Conservation (phyloP, 2,329 filamentous ascomycete species). For the Tolypocladium guangdongense region DNA sequence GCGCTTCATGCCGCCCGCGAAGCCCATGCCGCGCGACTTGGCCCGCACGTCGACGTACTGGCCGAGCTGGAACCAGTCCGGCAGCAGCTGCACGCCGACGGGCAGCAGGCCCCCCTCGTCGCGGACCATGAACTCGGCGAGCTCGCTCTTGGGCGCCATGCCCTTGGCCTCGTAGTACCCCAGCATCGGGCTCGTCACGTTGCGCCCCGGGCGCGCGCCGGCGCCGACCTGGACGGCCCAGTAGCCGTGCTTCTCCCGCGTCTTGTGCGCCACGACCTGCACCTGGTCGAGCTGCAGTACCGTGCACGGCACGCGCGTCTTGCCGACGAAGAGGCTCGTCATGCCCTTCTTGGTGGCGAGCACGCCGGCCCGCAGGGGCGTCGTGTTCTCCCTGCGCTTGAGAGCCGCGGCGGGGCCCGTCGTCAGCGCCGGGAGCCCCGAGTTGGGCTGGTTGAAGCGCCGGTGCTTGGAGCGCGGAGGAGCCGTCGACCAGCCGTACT, state of each 20-base stretch:
- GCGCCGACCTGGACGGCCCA: conserved; percentile 85
- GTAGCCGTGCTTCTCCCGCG: conserved; percentile 71
- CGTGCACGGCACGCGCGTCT: conserved; percentile 73
- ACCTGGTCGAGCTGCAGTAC: conserved; percentile 89
- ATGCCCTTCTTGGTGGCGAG: conserved; percentile 91
- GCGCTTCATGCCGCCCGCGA: conserved; percentile 95
- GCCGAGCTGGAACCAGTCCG: conserved; percentile 85
- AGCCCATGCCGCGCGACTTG: conserved; percentile 78
- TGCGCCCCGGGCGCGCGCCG: conserved; percentile 61
- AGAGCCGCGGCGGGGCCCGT: conserved; percentile 51
- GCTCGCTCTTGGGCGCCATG: conserved; percentile 70
- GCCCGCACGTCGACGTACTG: conserved; percentile 82
- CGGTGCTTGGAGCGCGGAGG: conserved; percentile 39
- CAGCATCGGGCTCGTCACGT: conserved; percentile 70
- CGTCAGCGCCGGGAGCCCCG: conserved; percentile 45
- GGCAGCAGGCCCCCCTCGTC: conserved; percentile 60
- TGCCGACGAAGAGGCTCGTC: conserved; percentile 78
- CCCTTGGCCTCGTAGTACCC: conserved; percentile 80
- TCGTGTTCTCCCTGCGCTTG: conserved; percentile 44
- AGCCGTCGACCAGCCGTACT: conserved; percentile 51
- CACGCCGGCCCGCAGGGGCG: conserved; percentile 64
- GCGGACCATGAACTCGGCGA: conserved; percentile 81
- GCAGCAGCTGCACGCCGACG: conserved; percentile 64
- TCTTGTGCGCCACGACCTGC: conserved; percentile 83
- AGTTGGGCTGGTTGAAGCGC: conserved; percentile 49